phyloP scores from a whole-genome alignment of 495 filamentous ascomycete genomes.

The Polyplosphaeria fusca region DNA sequence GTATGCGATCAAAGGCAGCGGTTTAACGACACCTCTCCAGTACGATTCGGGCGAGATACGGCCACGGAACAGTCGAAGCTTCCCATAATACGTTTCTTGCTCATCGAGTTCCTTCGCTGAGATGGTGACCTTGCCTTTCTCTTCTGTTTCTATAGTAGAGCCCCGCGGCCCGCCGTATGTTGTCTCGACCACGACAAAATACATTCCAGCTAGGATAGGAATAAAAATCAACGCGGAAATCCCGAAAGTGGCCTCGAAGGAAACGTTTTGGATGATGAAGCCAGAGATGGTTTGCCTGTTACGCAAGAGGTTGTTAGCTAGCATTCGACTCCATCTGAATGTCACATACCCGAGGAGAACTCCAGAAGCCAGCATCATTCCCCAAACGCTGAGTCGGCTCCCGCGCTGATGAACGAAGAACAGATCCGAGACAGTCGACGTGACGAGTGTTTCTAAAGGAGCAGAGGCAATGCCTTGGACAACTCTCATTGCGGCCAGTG shows the following conservation, averaged over 20 bases:
- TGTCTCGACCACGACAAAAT: conserved; percentile 41
- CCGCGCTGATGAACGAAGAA: conserved; percentile 94
- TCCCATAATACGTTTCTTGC: conserved; percentile 32
- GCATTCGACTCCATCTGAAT: no score
- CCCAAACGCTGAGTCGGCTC: conserved; percentile 90
- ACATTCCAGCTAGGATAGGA: conserved; percentile 36
- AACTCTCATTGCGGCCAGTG: conserved; percentile 53
- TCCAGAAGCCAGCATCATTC: conserved; percentile 81
- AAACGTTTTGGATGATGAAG: conserved; percentile 40
- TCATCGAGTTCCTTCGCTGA: conserved; percentile 6
- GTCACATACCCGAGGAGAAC: conserved; percentile 40
- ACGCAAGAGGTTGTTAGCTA: neutral
- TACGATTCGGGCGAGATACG: conserved; percentile 73
- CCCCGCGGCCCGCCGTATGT: conserved; percentile 36
- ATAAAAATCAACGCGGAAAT: conserved; percentile 39
- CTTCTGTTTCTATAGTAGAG: conserved; percentile 16
- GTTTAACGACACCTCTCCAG: conserved; percentile 69
- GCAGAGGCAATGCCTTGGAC: conserved; percentile 85
- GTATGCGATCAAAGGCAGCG: conserved; percentile 82
- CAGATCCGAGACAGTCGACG: conserved; percentile 91
- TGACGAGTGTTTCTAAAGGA: conserved; percentile 88
- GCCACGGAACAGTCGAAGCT: conserved; percentile 62
- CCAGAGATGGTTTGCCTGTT: conserved; percentile 42
- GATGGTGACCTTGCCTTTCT: conserved; percentile 20
- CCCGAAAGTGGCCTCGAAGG: conserved; percentile 38